phyloP scores from a whole-genome alignment of 495 filamentous ascomycete species.

The Chlorociboria aeruginascens region DNA sequence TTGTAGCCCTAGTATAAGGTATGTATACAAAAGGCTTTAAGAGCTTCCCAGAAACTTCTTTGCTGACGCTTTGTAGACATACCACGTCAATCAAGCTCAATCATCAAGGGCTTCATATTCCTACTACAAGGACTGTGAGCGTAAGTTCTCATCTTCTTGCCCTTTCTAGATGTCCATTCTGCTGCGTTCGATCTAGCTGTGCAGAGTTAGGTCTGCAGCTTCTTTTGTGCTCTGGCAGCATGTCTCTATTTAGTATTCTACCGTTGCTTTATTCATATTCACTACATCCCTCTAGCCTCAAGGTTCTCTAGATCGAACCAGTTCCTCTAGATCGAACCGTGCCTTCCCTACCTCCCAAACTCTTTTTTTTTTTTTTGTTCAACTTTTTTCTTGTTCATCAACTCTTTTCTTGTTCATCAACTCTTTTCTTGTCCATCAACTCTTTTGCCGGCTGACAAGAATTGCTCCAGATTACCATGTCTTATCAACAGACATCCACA shows the following conservation, averaged over 20 bases:
- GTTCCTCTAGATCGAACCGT: not conserved
- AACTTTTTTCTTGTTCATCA: constrained; percentile 9
- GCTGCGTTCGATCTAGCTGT: not conserved
- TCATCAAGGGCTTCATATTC: not conserved
- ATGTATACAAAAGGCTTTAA: not conserved
- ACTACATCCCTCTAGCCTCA: no score
- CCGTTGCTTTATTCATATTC: constrained; percentile 15
- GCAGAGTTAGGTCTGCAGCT: not conserved
- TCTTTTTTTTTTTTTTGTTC: not conserved
- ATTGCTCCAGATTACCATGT: constrained; percentile 26
- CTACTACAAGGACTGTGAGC: constrained; percentile 5
- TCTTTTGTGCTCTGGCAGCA: not conserved
- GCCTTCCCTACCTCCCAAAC: not conserved
- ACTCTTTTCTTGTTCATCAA: not conserved
- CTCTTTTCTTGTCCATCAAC: constrained; percentile 3
- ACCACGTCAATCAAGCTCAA: not conserved
- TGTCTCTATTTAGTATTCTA: constrained; percentile 5
- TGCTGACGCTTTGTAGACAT: constrained; percentile 6
- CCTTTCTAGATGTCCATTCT: constrained; percentile 15
- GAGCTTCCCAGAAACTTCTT: not conserved
- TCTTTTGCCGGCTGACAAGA: constrained; percentile 30
- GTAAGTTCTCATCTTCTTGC: not conserved
- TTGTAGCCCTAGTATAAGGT: no score
- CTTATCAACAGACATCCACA: constrained; percentile 18
- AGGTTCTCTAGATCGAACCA: not conserved